These are phyloP conservation scores for Kalmanozyma brasiliensis DNA, from an alignment of 1,284 basidiomycete genomes.

Conservation along the genomic window DNA sequence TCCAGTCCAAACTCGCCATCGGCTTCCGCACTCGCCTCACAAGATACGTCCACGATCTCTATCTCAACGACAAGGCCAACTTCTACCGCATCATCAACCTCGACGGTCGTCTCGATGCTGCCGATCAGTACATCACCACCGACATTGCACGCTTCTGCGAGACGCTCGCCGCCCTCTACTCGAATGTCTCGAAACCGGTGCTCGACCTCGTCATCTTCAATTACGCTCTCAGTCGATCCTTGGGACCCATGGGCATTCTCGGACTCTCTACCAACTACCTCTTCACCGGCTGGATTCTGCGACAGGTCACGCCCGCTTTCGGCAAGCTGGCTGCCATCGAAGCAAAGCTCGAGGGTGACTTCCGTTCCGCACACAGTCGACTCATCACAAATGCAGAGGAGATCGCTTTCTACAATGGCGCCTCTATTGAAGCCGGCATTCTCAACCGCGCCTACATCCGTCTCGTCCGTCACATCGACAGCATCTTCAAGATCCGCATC, in stretches of 20 bases:
- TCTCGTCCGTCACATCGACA: constrained; percentile 88
- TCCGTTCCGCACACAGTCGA: constrained; percentile 85
- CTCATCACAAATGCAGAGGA: constrained; percentile 93
- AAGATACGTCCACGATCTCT: constrained; percentile 90
- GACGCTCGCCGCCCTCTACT: constrained; percentile 84
- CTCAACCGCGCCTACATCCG: constrained; percentile 81
- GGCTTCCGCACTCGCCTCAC: constrained; percentile 86
- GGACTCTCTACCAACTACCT: constrained; percentile 87
- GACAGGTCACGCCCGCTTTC: constrained; percentile 89
- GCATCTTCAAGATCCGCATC: constrained; percentile 81
- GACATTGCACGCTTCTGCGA: constrained; percentile 93
- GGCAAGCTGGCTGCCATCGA: constrained; percentile 90
- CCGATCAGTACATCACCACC: constrained; percentile 80
- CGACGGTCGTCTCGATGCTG: constrained; percentile 64
- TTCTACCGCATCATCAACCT: constrained; percentile 71
- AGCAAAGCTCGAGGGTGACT: constrained; percentile 85
- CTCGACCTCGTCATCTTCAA: constrained; percentile 94
- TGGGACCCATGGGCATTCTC: constrained; percentile 80
- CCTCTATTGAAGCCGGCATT: constrained; percentile 83
- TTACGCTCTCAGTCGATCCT: constrained; percentile 84
- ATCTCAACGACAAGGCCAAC: constrained; percentile 72
- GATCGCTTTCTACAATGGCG: constrained; percentile 95
- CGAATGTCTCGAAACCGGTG: constrained; percentile 77
- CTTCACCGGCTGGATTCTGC: constrained; percentile 82
- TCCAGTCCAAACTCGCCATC: constrained; percentile 89